Evolutionary conservation across 2,329 filamentous ascomycete genomes (phyloP).

Genomic region (Botrytis deweyae): DNA sequence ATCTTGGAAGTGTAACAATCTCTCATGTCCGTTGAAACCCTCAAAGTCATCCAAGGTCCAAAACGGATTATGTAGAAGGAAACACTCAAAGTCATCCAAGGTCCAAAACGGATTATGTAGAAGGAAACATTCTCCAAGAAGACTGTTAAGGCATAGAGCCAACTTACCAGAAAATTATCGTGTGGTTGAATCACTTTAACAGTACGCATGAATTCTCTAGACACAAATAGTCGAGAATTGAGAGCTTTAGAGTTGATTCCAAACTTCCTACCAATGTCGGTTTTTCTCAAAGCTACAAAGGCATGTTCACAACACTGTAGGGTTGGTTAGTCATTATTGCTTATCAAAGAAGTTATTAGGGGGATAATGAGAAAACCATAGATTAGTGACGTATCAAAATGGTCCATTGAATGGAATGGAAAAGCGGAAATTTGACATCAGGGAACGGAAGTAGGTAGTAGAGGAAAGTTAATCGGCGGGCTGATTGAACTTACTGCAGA

Average conservation of each 20-base stretch:
- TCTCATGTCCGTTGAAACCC: not conserved
- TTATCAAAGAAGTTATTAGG: not conserved
- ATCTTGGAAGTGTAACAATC: not conserved
- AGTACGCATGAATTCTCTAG: slow-evolving; percentile 50
- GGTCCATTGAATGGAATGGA: not conserved
- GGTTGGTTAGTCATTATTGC: not conserved
- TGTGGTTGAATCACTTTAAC: slow-evolving; percentile 42
- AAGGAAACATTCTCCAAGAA: not conserved
- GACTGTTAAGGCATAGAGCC: not conserved
- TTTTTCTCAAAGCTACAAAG: slow-evolving; percentile 45
- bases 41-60: not conserved
- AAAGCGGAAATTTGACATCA: not conserved
- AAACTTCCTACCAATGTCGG: slow-evolving; percentile 42
- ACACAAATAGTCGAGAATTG: slow-evolving; percentile 42
- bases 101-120: not conserved
- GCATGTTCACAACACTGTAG: slow-evolving; percentile 43
- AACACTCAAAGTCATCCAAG: not conserved
- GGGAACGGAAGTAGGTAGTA: not conserved
- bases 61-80: not conserved
- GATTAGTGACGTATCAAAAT: not conserved
- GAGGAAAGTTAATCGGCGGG: not conserved
- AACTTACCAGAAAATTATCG: slow-evolving; percentile 44
- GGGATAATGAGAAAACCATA: not conserved
- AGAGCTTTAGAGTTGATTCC: slow-evolving; percentile 32
- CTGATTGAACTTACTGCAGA: slow-evolving; percentile 23